phyloP scores from a whole-genome alignment of 768 basidiomycete species.

The Mycena crocata region DNA sequence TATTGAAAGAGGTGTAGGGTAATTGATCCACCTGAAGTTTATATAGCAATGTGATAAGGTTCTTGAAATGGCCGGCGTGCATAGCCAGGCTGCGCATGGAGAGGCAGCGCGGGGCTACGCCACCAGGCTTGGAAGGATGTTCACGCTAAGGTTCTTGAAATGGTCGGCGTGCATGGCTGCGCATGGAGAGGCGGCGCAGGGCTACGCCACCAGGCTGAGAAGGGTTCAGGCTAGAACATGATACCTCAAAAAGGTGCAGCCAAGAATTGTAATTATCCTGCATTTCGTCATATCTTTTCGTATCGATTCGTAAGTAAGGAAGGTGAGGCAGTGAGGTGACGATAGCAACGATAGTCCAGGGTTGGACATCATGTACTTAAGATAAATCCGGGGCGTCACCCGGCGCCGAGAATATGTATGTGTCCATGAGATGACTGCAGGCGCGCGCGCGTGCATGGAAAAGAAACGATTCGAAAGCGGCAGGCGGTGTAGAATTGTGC shows the following conservation, averaged over 20 bases:
- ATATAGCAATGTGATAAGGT: conserved; percentile 34
- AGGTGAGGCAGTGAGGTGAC: conserved; percentile 18
- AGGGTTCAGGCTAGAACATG: conserved; percentile 1
- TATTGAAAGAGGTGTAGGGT: conserved; percentile 34
- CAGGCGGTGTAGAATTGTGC: conserved; percentile 29
- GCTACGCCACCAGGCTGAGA: not conserved
- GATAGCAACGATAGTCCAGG: conserved; percentile 23
- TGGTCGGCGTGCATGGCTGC: too few species aligned
- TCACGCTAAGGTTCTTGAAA: conserved; percentile 34
- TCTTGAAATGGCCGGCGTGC: conserved; percentile 23
- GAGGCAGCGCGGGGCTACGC: conserved; percentile 3
- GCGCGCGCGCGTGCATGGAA: not conserved
- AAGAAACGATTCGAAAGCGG: conserved; percentile 28
- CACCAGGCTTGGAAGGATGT: not conserved
- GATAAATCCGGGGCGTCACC: conserved; percentile 30
- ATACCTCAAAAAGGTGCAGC: not conserved
- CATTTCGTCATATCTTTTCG: conserved; percentile 35
- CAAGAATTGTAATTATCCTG: conserved; percentile 24
- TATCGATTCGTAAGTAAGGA: conserved; percentile 33
- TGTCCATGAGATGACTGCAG: not conserved
- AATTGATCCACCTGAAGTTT: conserved; percentile 34
- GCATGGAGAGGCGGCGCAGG: conserved; percentile 5
- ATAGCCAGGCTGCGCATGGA: too few species aligned
- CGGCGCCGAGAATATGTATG: conserved; percentile 15
- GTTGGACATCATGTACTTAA: conserved; percentile 25